Base-by-base conservation (phyloP, 371 early-diverging fungal genomes). In the Apophysomyces ossiformis region DNA sequence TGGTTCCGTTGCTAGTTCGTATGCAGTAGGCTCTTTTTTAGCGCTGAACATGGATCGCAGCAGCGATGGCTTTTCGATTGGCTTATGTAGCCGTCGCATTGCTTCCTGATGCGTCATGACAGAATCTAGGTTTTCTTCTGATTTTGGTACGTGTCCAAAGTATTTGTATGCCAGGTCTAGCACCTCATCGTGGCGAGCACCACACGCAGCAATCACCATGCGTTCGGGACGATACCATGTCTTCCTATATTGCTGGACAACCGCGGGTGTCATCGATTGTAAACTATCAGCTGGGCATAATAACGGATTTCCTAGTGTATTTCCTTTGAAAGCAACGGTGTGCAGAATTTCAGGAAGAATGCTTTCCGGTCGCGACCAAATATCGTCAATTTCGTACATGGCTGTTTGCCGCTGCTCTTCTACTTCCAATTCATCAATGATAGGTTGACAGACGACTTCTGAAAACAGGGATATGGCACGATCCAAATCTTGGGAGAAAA, bases 141-240 rank as follows among this genome's bases (percentile, higher is more conserved):
- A 83, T 26, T 43, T 60, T 0, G 79, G 76, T n/a, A 91, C 72
- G 39, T 82, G 72, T 7, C 92, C 92, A 78, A 92, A 93, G 59
- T 87, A 70, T 47, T 86, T 70, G 18, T 80, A 68, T 3, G 91
- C 90, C 32, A 92, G 74, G n/a, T 88, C 86, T 1, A 94, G 91
- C 0, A 96, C 86, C 62, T 87, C 73, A 12, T 91, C 91, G 67
- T 98, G 99, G 16, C 88, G 87, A 46, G 93, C 86, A 18, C 99
- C 99, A 37, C 93, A 89, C 1, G 92, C 95, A 0, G 95, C 93
- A 43, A 98, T 84, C 0, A 96, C 96, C 67, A 97, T 93, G 39
- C 95, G 87, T 64, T 96, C 94, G 0, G 99, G 96, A 13, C 87
- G 80, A 73, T 89, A 95, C 96, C 95, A 95, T 5, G 81, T 85